Base-by-base conservation (phyloP, 2,329 filamentous ascomycete genomes). In the Claviceps sp. region DNA sequence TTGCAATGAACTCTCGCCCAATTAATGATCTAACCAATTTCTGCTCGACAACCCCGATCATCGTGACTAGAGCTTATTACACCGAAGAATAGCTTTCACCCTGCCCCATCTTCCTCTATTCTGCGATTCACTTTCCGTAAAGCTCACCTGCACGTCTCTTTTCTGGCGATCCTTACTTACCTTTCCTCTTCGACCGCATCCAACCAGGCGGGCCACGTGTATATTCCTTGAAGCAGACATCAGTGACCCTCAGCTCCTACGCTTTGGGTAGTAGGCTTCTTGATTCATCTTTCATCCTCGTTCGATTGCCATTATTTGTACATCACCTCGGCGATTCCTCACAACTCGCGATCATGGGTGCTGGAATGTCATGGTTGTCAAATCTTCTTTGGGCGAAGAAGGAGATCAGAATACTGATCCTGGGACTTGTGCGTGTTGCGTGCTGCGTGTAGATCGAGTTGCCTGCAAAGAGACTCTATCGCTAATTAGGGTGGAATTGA, bases 351-450 rank as follows among this genome's bases (percentile, higher is more conserved):
- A 78, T 69, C 53, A 84, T 84, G 81, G 81, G 81, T 62, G 73
- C 77, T 59, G 75, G 76, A 61, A 72, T 84, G 66, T 84, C 81
- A 67, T 84, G 81, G 80, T 73, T 89, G 62, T 87, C 85, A 50
- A 71, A 72, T 69, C 72, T 94, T 55, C 62, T 95, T 56, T 97
- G 86, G 84, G 74, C 87, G 43, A 97, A 97, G 77, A 98, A 97
- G 74, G 93, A 98, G 73, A 96, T 96, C 58, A 78, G 93, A 62
- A 98, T 98, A 72, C 72, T 98, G 68, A 96, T 96, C 60, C 72
- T 96, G 55, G 90, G 90, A 63, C 80, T 96, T 71, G 90, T 96
- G 84, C 60, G 83, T 59, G 24, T 20, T 96, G 84, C 60, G 83
- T 59, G 24, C 24, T 34, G 20, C 5, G n/a, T 26, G 30, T 36